phyloP scores from a whole-genome alignment of 768 basidiomycete species.

The Pulveroboletus sp. region DNA sequence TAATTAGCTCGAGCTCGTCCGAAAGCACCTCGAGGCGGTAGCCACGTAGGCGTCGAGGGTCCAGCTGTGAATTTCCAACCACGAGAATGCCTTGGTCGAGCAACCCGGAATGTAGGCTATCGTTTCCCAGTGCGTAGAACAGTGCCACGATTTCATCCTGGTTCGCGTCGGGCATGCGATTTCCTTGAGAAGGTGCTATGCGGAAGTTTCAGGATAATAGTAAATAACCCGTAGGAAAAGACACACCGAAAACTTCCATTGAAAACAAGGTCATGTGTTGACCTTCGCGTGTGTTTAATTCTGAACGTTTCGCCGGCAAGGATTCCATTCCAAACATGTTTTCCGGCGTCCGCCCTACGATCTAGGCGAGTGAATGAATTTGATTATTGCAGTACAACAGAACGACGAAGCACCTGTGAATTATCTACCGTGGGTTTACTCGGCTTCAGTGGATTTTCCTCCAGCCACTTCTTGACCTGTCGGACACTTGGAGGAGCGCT shows the following conservation, averaged over 20 bases:
- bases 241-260: conserved; percentile 80
- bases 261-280: conserved; percentile 77
- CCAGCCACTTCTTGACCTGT: conserved; percentile 54
- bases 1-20: conserved; percentile 77
- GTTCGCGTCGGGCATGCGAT: conserved; percentile 60
- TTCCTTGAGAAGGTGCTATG: conserved; percentile 55
- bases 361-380: conserved; percentile 32
- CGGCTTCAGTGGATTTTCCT: conserved; percentile 17
- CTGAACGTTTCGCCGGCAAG: conserved; percentile 41
- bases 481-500: conserved; percentile 58
- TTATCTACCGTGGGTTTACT: conserved; percentile 24
- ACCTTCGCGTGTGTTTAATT: conserved; percentile 47
- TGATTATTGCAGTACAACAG: not conserved
- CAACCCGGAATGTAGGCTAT: conserved; percentile 25
- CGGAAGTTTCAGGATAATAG: not conserved
- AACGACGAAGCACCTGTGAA: conserved; percentile 46
- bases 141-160: conserved; percentile 53
- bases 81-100: conserved; percentile 50
- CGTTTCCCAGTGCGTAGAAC: conserved; percentile 66
- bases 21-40: conserved; percentile 49
- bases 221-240: not conserved
- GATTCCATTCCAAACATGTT: conserved; percentile 66
- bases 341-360: conserved; percentile 72
- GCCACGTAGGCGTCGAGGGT: conserved; percentile 40
- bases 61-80: conserved; percentile 38